Evolutionary conservation across 495 filamentous ascomycete genomes (phyloP), one percentile per base, ranked within the genome.

Genomic region (Penicillium bovifimosum): DNA sequence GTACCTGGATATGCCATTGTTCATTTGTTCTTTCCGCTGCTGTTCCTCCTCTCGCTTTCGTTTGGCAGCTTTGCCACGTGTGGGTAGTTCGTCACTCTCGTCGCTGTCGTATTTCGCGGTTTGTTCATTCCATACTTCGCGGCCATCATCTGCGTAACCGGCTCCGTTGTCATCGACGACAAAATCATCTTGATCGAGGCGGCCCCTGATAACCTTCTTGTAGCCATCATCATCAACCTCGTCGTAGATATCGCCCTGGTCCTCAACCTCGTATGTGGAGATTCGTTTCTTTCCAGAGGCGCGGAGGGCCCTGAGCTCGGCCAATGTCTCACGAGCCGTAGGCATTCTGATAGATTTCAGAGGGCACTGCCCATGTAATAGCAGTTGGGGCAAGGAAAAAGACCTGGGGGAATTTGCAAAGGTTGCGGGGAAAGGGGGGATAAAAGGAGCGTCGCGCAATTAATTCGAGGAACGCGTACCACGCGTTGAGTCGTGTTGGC

Each of bases 221-320:
- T 98, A 98, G 42, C 87, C 86, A 61, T 95, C 91, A 59, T 98
- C 93, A 65, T 97, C 91, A 43, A 97, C 91, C 66, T 96, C 92
- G 50, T 96, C 92, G 72, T 96, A 98, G 35, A 98, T 75, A 45
- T 87, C 82, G 48, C 85, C 85, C 60, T 86, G 87, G 47, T 96
- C 84, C 66, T 87, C 80, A 52, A 97, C 80, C 66, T 96, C 72
- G 74, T 97, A 98, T n/a, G 81, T 84, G 49, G 89, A 86, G 31
- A 92, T 79, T 49, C 86, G 85, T 66, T 89, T 96, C 75, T 95
- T 95, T 64, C 93, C 93, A 9, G 91, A 79, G 59, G 88, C 84
- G 49, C 89, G 88, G 48, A 97, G 80, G 62, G 87, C 88, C 59
- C 80, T 80, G 43, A 96, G 79, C 77, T 96, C 88, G 28, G 86